Conservation (phyloP, 345 rosid genomes). For the Eucalyptus guilfoylei region DNA sequence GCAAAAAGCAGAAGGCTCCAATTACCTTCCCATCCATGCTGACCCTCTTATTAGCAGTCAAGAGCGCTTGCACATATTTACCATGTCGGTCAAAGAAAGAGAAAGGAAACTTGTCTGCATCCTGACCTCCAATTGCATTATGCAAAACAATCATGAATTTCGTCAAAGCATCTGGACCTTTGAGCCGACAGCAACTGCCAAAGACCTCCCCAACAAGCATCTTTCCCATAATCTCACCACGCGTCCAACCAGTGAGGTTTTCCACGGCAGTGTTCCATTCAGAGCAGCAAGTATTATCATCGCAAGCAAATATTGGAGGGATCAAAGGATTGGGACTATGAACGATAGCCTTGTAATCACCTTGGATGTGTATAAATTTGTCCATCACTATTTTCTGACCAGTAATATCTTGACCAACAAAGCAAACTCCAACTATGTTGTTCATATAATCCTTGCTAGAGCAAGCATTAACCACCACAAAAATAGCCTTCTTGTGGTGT, state of each 20-base stretch:
- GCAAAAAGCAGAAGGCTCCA: constrained; percentile 97
- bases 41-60: constrained; percentile 82
- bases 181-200: constrained; percentile 79
- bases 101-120: constrained; percentile 68
- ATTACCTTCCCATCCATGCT: constrained; percentile 57
- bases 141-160: constrained; percentile 90
- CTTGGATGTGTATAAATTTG: constrained; percentile 82
- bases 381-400: constrained; percentile 93
- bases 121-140: constrained; percentile 82
- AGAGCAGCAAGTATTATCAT: constrained; percentile 78
- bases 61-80: constrained; percentile 62
- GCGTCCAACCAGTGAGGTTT: constrained; percentile 77
- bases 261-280: constrained; percentile 99
- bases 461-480: constrained; percentile 87
- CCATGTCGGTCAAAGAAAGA: constrained; percentile 70
- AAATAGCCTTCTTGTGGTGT: constrained; percentile 52
- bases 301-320: constrained; percentile 95
- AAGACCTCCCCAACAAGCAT: constrained; percentile 92
- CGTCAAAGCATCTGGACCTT: constrained; percentile 84
- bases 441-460: constrained; percentile 82
- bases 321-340: constrained; percentile 92
- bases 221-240: constrained; percentile 68
- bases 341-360: constrained; percentile 85
- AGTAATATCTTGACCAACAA: constrained; percentile 90
- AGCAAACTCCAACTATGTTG: constrained; percentile 93